phyloP scores from a whole-genome alignment of 2,329 filamentous ascomycete genomes.

The Rutstroemia sydowiana region DNA sequence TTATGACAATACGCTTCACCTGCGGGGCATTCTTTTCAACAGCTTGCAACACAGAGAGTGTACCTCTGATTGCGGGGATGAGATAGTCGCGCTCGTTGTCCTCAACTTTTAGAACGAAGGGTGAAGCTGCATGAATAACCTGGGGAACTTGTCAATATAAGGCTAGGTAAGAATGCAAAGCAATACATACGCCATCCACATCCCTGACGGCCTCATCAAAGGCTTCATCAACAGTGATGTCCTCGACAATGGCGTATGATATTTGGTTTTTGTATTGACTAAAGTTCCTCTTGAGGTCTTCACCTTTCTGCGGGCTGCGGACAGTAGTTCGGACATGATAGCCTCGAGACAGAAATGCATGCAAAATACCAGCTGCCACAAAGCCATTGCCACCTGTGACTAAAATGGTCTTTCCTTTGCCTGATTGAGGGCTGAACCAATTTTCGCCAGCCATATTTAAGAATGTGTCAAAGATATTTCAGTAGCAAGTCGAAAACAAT shows the following conservation, averaged over 20 bases:
- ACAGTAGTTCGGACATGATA: conserved; percentile 37
- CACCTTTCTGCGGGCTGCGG: conserved; percentile 38
- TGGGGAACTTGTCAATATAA: conserved; percentile 2
- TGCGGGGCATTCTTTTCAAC: conserved; percentile 34
- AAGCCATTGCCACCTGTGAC: conserved; percentile 38
- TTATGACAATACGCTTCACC: conserved; percentile 39
- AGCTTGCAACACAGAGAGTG: conserved; percentile 40
- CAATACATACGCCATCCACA: conserved; percentile 54
- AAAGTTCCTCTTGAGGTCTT: conserved; percentile 35
- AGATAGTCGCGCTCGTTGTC: conserved; percentile 36
- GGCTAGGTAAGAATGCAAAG: background rate
- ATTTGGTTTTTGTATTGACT: conserved; percentile 30
- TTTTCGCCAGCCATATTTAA: too few relatives aligned
- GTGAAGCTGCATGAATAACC: conserved; percentile 64
- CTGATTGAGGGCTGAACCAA: too few relatives aligned
- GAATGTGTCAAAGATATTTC: too few relatives aligned
- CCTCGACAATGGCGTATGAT: conserved; percentile 49
- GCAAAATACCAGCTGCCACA: conserved; percentile 44
- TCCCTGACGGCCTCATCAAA: conserved; percentile 52
- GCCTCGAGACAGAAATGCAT: conserved; percentile 34
- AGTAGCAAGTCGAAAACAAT: too few relatives aligned
- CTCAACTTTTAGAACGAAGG: conserved; percentile 29
- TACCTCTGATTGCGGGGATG: conserved; percentile 47
- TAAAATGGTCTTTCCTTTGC: too few relatives aligned
- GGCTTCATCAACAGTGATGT: conserved; percentile 61